Evolutionary conservation across 345 rosid genomes (phyloP).

Genomic region (Cardamine resedifolia): DNA sequence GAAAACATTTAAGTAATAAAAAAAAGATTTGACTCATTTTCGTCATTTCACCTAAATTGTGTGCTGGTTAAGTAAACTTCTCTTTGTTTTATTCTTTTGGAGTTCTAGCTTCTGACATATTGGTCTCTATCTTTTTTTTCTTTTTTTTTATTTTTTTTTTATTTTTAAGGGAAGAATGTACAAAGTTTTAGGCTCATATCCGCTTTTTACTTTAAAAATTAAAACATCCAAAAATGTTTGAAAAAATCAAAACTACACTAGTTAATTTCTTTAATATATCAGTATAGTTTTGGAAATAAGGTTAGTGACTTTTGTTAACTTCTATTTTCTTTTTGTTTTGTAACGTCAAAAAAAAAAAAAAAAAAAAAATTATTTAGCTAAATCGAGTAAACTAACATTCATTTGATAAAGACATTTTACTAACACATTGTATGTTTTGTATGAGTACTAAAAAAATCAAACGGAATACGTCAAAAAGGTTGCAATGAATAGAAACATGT

Average conservation of each 20-base stretch:
- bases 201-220: not conserved
- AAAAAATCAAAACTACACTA: not conserved
- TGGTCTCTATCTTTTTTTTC: not conserved
- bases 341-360: too few species aligned
- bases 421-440: not conserved
- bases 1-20: too few species aligned
- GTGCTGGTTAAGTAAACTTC: too few species aligned
- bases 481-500: constrained; percentile 1
- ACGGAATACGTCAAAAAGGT: constrained; percentile 9
- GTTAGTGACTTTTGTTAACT: not conserved
- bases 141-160: not conserved
- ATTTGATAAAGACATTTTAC: constrained; percentile 9
- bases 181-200: not conserved
- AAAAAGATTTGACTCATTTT: too few species aligned
- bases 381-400: not conserved
- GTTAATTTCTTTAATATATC: not conserved
- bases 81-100: not conserved
- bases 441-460: not conserved
- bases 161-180: not conserved
- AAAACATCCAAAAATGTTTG: not conserved
- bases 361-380: not conserved
- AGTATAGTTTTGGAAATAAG: not conserved
- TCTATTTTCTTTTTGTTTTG: not conserved
- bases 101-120: not conserved
- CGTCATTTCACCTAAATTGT: too few species aligned